A percentile compares a stretch with the other conserved stretches of the same genome.
phyloP scores from a whole-genome alignment of 2,329 filamentous ascomycete genomes.

The Epichloe typhina region DNA sequence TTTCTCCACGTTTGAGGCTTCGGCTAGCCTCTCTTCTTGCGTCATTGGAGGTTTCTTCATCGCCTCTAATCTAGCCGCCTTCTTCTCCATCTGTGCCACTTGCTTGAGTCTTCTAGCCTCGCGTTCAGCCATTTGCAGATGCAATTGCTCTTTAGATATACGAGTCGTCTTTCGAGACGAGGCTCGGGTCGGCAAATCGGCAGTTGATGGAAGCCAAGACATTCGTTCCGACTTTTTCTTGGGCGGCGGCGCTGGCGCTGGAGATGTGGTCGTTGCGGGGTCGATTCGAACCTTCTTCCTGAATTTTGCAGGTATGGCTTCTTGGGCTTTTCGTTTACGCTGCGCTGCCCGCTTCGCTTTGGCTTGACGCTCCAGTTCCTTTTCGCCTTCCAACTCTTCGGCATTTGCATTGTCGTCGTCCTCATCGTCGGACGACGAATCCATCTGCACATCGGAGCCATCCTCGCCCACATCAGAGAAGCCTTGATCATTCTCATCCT shows the following conservation, averaged over 20 bases:
- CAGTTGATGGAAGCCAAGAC: constrained; percentile 42
- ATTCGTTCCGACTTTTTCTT: constrained; percentile 48
- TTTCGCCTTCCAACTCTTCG: constrained; percentile 75
- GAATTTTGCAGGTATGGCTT: constrained; percentile 56
- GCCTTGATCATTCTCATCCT: constrained; percentile 55
- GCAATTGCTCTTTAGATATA: constrained; percentile 46
- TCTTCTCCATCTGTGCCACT: constrained; percentile 52
- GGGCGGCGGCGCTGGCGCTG: constrained; percentile 31
- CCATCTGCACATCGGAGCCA: constrained; percentile 68
- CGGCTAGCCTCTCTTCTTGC: constrained; percentile 70
- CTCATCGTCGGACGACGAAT: constrained; percentile 73
- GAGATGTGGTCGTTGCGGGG: constrained; percentile 25
- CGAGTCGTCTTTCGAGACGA: constrained; percentile 45
- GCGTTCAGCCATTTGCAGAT: constrained; percentile 61
- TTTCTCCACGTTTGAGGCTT: constrained; percentile 73
- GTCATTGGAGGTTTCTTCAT: constrained; percentile 71
- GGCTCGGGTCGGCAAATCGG: constrained; percentile 44
- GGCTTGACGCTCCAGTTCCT: constrained; percentile 67
- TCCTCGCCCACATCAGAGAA: constrained; percentile 57
- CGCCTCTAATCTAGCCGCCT: constrained; percentile 57
- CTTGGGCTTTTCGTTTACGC: constrained; percentile 69
- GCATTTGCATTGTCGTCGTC: constrained; percentile 46
- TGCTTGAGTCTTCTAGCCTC: constrained; percentile 60
- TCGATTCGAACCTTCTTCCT: constrained; percentile 68
- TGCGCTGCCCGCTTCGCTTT: constrained; percentile 52